Base-by-base conservation (phyloP, 2,329 filamentous ascomycete species). In the Biscogniauxia marginata region DNA sequence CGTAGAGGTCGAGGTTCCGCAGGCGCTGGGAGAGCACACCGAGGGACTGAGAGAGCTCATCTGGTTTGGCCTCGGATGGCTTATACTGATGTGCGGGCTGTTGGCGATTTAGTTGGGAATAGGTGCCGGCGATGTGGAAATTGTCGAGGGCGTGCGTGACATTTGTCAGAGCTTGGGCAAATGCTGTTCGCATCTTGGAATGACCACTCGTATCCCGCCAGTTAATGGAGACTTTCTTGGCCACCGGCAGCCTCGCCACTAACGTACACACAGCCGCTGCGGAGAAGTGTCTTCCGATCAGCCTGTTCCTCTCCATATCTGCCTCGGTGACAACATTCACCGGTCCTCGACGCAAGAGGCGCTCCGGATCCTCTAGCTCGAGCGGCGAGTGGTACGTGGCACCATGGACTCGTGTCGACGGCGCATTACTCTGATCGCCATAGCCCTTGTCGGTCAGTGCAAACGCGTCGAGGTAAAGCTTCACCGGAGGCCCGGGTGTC, bases 91-190 rank as follows among this genome's bases (percentile, higher is more conserved):
- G 47, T 7, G 22, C 13, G 24, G 20, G 18, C 20, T 49, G 47
- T 24, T 7, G 21, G 24, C 3, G 13, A 49, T 8, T 49, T 49
- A 16, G 21, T 13, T 24, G 20, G 11, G 47, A 7, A 49, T 25
- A 49, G 20, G 22, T 49, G 22, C 21, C 47, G 22, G 47, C 47
- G 24, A 49, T 49, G 47, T 49, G 21, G 47, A 49, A 49, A 18
- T 13, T 8, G 47, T 49, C 47, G 21, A 49, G 22, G 13, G 47
- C 7, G 47, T 49, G 47, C 24, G 21, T 49, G 11, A 49, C 24
- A 24, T 49, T 49, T 7, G 20, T 16, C 18, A 49, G 21, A 13
- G 47, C 21, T n/a, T 49, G 47, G 16, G 47, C 21, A 11, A 49
- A 49, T 49, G 47, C 47, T 49, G 24, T 49, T 20, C 47, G 47